Evolutionary conservation across 768 basidiomycete species (phyloP).

Genomic region (Chalciporus pseudorubinellus): DNA sequence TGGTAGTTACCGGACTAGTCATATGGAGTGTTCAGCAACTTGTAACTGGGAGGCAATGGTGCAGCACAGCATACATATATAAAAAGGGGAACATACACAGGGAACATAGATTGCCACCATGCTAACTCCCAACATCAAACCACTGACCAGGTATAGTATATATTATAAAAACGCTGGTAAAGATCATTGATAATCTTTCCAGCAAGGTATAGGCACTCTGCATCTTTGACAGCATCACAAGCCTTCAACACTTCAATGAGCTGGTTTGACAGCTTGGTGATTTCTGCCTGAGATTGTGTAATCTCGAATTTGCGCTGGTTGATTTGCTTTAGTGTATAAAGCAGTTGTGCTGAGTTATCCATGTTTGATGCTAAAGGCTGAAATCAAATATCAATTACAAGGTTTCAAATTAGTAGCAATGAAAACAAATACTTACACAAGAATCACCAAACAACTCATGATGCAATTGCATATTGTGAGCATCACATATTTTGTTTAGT

Average conservation of each 20-base stretch:
- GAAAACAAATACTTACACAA: constrained; percentile 9
- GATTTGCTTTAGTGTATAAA: constrained; percentile 21
- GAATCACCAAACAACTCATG: constrained; percentile 19
- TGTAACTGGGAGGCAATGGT: no score
- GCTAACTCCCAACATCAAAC: background rate
- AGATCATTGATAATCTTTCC: constrained; percentile 20
- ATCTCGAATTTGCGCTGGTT: constrained; percentile 19
- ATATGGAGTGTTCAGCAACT: no score
- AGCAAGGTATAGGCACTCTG: constrained; percentile 11
- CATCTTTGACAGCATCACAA: background rate
- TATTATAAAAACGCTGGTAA: constrained; percentile 19
- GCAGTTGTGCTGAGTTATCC: constrained; percentile 8
- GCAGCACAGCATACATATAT: no score
- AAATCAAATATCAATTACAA: background rate
- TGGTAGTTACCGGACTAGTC: no score
- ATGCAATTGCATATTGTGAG: background rate
- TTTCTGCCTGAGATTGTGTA: constrained; percentile 16
- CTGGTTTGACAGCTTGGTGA: constrained; percentile 5
- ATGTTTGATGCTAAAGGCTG: constrained; percentile 1
- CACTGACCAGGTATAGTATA: background rate
- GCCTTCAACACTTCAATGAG: constrained; percentile 1
- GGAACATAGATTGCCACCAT: no score
- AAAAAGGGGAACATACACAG: no score
- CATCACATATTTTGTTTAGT: constrained; percentile 3
- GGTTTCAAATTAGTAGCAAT: no score